These are phyloP conservation scores for Pontederia paniculata DNA, from an alignment of 176 grass and related monocot species.

Conservation along the genomic window DNA sequence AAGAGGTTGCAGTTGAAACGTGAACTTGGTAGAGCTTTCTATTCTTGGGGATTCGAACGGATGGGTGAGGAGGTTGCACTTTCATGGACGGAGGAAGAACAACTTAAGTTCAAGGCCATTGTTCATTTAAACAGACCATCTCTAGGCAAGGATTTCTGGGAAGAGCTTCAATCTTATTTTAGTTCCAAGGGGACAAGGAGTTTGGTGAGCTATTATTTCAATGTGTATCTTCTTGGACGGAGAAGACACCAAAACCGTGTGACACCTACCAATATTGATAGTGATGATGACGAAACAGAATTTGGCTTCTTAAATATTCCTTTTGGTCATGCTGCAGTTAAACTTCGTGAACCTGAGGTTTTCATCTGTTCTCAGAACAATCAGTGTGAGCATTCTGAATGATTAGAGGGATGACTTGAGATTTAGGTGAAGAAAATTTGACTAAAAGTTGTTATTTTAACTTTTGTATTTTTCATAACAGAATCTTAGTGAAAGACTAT, in stretches of 20 bases:
- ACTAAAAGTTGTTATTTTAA: too few species aligned
- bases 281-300: conserved; percentile 37
- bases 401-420: too few species aligned
- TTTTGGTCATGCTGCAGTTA: conserved; percentile 11
- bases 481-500: too few species aligned
- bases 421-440: too few species aligned
- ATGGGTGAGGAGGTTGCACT: conserved; percentile 33
- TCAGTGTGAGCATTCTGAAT: neutral
- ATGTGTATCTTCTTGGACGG: conserved; percentile 31
- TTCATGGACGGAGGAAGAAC: conserved; percentile 34
- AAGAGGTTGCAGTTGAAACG: conserved; percentile 40
- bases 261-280: conserved; percentile 21
- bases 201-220: conserved; percentile 51
- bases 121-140: conserved; percentile 19
- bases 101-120: conserved; percentile 23
- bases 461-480: too few species aligned
- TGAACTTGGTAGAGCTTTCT: conserved; percentile 31
- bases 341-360: conserved; percentile 2
- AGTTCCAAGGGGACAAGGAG: conserved; percentile 17
- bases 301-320: conserved; percentile 11
- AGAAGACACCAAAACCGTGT: conserved; percentile 35
- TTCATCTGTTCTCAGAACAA: conserved; percentile 1
- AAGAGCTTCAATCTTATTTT: conserved; percentile 16
- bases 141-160: conserved; percentile 28
- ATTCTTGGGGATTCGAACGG: conserved; percentile 22